A percentile compares a stretch with the other conserved stretches of the same genome.
Evolutionary conservation across 179 eudicot genomes (phyloP).

Genomic region (Camellia oleifera): DNA sequence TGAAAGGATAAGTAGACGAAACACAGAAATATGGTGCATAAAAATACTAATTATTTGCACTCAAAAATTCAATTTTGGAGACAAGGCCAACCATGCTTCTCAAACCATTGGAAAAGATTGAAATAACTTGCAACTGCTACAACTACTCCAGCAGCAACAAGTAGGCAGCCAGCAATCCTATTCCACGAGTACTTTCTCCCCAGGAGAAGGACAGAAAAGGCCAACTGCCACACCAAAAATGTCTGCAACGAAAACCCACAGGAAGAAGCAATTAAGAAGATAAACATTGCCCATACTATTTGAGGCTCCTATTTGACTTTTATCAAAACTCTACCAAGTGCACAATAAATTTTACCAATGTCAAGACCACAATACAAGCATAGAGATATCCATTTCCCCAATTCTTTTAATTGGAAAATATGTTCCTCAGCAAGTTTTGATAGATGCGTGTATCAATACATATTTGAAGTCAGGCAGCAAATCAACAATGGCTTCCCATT

Average conservation of each 20-base stretch:
- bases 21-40: neutral
- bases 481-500: neutral
- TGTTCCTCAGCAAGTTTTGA: neutral
- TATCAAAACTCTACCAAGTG: neutral
- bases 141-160: constrained; percentile 78
- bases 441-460: neutral
- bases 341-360: neutral
- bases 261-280: constrained; percentile 18
- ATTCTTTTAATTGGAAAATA: neutral
- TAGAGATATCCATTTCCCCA: neutral
- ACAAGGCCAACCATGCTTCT: neutral
- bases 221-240: constrained; percentile 86
- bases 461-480: neutral
- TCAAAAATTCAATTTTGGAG: neutral
- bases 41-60: neutral
- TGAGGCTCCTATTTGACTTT: neutral
- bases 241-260: constrained; percentile 47
- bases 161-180: constrained; percentile 70
- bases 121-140: constrained; percentile 68
- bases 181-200: constrained; percentile 55
- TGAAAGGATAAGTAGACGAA: neutral
- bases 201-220: constrained; percentile 53
- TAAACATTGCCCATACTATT: neutral
- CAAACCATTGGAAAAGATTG: constrained; percentile 8
- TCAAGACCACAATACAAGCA: neutral